Evolutionary conservation across 805 yeast genomes (phyloP).

Genomic region (Kazachstania psychrophila): DNA sequence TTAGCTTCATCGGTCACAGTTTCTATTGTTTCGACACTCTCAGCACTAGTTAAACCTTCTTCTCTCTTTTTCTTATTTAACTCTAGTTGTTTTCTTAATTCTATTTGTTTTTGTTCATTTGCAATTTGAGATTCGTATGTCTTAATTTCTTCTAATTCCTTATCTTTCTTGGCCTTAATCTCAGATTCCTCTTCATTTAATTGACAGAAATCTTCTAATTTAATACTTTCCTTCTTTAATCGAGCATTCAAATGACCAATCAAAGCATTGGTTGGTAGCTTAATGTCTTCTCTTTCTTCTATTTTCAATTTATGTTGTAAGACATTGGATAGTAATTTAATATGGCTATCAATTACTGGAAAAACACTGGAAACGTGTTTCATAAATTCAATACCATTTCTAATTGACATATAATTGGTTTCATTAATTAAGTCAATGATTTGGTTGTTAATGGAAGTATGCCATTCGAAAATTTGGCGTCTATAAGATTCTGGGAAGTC

Average conservation of each 20-base stretch:
- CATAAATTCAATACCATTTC: constrained; percentile 71
- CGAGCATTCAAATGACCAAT: constrained; percentile 55
- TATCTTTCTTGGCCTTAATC: constrained; percentile 4
- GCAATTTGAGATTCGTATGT: constrained; percentile 12
- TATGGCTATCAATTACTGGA: constrained; percentile 62
- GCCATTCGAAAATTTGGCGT: constrained; percentile 43
- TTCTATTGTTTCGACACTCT: constrained; percentile 5
- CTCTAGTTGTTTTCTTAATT: constrained; percentile 17
- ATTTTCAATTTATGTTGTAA: constrained; percentile 39
- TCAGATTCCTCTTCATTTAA: constrained; percentile 23
- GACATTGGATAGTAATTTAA: constrained; percentile 39
- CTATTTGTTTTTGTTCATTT: constrained; percentile 20
- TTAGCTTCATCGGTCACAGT: constrained; percentile 4
- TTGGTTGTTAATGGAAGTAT: constrained; percentile 36
- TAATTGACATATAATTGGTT: constrained; percentile 63
- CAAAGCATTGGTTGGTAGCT: constrained; percentile 64
- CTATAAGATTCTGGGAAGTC: constrained; percentile 27
- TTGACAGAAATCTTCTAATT: constrained; percentile 48
- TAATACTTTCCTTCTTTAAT: constrained; percentile 38
- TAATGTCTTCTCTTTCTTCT: constrained; percentile 74
- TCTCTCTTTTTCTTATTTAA: constrained; percentile 12
- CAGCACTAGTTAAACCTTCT: no score
- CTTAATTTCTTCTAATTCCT: constrained; percentile 17
- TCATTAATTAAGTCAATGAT: constrained; percentile 16
- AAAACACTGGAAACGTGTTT: constrained; percentile 54